Conservation (phyloP, 2,329 filamentous ascomycete species). For the Venturia carpophila region DNA sequence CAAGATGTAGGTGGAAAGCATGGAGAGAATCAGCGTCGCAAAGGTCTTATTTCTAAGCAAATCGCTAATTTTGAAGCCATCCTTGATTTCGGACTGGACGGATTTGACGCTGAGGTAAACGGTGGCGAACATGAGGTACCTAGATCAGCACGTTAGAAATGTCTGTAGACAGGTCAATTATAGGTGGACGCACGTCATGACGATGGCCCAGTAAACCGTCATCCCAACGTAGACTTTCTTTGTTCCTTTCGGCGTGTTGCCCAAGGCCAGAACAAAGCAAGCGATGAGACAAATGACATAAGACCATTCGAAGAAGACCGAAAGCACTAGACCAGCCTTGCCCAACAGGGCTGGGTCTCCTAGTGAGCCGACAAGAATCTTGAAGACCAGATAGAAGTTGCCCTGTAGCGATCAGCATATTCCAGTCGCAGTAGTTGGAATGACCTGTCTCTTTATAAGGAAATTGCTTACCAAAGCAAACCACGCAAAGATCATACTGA, state of each 20-base stretch:
- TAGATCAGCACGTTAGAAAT: slow-evolving; percentile 28
- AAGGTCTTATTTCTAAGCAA: slow-evolving; percentile 85
- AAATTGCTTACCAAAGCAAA: slow-evolving; percentile 62
- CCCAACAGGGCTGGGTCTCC: slow-evolving; percentile 63
- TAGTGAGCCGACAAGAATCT: slow-evolving; percentile 84
- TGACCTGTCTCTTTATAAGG: neutral
- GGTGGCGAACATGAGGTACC: slow-evolving; percentile 88
- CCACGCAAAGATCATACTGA: slow-evolving; percentile 98
- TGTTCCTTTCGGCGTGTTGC: slow-evolving; percentile 89
- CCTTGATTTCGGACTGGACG: slow-evolving; percentile 61
- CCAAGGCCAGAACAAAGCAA: slow-evolving; percentile 89
- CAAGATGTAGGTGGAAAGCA: slow-evolving; percentile 85
- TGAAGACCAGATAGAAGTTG: slow-evolving; percentile 99
- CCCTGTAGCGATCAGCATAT: slow-evolving; percentile 38
- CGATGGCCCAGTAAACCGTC: slow-evolving; percentile 95
- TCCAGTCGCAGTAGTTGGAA: neutral
- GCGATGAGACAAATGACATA: slow-evolving; percentile 87
- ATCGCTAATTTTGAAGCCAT: slow-evolving; percentile 59
- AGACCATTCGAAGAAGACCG: slow-evolving; percentile 90
- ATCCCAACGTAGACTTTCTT: slow-evolving; percentile 92
- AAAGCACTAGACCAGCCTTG: slow-evolving; percentile 67
- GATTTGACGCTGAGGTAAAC: slow-evolving; percentile 88
- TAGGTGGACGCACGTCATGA: slow-evolving; percentile 67
- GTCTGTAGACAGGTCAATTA: neutral
- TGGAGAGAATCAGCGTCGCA: slow-evolving; percentile 85